Base-by-base conservation (phyloP, 2,329 filamentous ascomycete species). In the Pyricularia grisea region DNA sequence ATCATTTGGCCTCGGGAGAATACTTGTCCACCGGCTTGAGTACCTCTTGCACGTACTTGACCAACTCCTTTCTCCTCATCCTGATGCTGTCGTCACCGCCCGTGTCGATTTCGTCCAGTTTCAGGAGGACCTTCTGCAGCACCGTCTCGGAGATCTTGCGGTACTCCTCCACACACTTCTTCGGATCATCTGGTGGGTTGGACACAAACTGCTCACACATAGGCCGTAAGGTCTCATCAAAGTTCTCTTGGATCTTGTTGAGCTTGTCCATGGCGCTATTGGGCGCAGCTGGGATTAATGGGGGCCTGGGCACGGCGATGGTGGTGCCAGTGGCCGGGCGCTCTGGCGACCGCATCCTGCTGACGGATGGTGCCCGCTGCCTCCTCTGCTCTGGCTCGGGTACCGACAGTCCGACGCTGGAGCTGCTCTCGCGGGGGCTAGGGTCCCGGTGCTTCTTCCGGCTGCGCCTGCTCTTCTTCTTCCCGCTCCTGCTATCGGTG, bases 81-180 rank as follows among this genome's bases (percentile, higher is more conserved):
- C 91, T 83, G 30, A 90, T 87, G 14, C 89, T 87, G 11, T 81
- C 77, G 72, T 92, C 87, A 5, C 90, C 91, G 66, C 90, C 89
- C 0, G 89, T 89, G 73, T 94, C 91, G 2, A 94, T 87, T 27
- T 85, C 88, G 76, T 95, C 92, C 58, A 93, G 78, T 79, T 94
- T 94, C 72, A 95, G 79, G 55, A 94, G 75, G 2, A 93, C 87
- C 73, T 93, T 90, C 71, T 90, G 87, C 82, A 95, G 82, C 58
- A 93, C 85, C 4, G 89, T 92, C 81, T 95, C 92, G 4, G 87
- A 89, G 23, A 95, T 78, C 76, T 86, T 89, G 76, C 90, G 88
- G 76, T 94, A 90, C 75, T 94, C 90, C 42, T 93, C 91, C 17
- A 86, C 85, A 67, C 86, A 82, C 82, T 91, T 92, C 77, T 89